Percentiles rank a stretch among this genome's conserved stretches.
These are phyloP conservation scores for Nannizzia gypsea DNA, from an alignment of 2,329 filamentous ascomycete genomes.

Conservation along the genomic window DNA sequence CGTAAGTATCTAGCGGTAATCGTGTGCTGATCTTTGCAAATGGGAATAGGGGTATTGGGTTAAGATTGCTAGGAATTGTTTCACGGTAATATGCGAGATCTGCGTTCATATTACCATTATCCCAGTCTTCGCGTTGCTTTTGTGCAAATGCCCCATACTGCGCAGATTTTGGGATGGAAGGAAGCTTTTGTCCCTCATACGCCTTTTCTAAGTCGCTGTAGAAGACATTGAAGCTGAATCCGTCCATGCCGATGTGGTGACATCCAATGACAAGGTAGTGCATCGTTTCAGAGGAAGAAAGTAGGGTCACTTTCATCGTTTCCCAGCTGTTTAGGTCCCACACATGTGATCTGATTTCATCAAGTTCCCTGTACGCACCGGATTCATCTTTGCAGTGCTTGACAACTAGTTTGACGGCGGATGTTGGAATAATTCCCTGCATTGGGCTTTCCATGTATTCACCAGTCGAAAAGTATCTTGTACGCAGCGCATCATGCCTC, in stretches of 20 bases:
- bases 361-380: conserved; percentile 9
- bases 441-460: conserved; percentile 10
- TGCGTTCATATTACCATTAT: conserved; percentile 19
- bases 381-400: neutral
- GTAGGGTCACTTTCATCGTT: conserved; percentile 15
- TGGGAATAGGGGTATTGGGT: conserved; percentile 4
- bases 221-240: conserved; percentile 34
- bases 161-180: conserved; percentile 14
- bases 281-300: neutral
- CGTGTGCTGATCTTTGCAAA: neutral
- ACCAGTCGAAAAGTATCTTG: conserved; percentile 20
- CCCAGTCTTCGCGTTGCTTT: conserved; percentile 22
- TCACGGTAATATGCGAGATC: conserved; percentile 18
- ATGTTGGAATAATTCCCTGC: conserved; percentile 5
- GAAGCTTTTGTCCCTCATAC: conserved; percentile 25
- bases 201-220: conserved; percentile 34
- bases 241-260: conserved; percentile 44
- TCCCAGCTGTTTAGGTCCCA: conserved; percentile 32
- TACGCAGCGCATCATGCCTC: conserved; percentile 26
- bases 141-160: conserved; percentile 30
- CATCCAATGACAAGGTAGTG: conserved; percentile 35
- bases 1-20: neutral
- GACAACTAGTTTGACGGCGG: neutral
- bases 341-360: conserved; percentile 19
- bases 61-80: neutral